phyloP scores from a whole-genome alignment of 2,329 filamentous ascomycete genomes.

The Pochonia chlamydosporia region DNA sequence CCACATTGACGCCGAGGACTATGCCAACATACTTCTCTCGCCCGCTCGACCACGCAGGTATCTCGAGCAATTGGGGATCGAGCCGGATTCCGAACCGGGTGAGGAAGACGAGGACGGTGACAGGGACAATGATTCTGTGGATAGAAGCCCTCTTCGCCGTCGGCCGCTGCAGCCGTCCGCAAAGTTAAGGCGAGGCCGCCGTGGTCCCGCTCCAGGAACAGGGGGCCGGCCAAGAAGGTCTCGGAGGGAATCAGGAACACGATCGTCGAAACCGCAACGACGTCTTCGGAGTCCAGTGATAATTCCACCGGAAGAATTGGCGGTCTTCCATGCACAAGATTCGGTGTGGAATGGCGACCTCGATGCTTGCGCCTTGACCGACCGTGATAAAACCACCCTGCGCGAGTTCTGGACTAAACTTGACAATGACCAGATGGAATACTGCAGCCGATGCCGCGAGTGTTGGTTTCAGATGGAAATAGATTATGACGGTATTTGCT shows the following conservation, averaged over 20 bases:
- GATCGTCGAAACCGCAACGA: conserved; percentile 1
- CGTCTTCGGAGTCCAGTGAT: conserved; percentile 4
- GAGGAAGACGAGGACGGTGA: conserved; percentile 3
- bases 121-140: not conserved
- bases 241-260: too few species aligned
- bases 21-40: conserved; percentile 1
- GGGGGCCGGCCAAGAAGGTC: not conserved
- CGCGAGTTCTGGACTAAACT: conserved; percentile 4
- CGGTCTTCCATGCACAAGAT: conserved; percentile 5
- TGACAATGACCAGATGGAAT: conserved; percentile 6
- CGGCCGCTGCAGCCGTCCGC: not conserved
- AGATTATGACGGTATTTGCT: conserved; percentile 4
- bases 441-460: conserved; percentile 1
- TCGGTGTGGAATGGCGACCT: conserved; percentile 6
- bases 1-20: conserved; percentile 3
- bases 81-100: not conserved
- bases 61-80: not conserved
- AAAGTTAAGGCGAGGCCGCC: not conserved
- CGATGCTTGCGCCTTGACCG: conserved; percentile 5
- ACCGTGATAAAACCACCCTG: conserved; percentile 4
- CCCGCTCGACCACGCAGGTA: conserved; percentile 2
- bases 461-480: conserved; percentile 5
- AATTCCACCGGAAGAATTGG: conserved; percentile 4
- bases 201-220: not conserved
- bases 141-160: conserved; percentile 3